Percentiles rank a stretch among this genome's conserved stretches.
Conservation (phyloP, 805 yeast genomes). For the Candida loeiensis region DNA sequence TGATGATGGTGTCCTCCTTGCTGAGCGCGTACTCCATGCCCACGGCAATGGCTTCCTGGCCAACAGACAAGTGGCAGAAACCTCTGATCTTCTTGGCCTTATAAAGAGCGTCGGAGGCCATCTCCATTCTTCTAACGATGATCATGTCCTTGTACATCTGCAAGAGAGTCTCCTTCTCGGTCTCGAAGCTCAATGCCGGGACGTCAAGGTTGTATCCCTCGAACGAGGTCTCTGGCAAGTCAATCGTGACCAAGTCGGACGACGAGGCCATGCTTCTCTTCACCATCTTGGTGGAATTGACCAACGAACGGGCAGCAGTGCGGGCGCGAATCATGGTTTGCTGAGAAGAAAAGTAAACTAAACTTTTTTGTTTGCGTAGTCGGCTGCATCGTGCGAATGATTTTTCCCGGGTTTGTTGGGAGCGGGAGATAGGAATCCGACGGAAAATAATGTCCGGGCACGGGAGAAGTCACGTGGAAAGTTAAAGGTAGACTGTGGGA, state of each 20-base stretch:
- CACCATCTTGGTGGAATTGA: slow-evolving; percentile 16
- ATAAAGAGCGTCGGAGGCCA: slow-evolving; percentile 97
- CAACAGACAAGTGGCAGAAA: slow-evolving; percentile 96
- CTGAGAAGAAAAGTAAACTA: slow-evolving; percentile 4
- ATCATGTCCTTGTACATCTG: slow-evolving; percentile 97
- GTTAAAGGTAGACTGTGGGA: too few species aligned
- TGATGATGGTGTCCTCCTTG: slow-evolving; percentile 81
- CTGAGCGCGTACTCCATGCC: slow-evolving; percentile 96
- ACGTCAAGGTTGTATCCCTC: slow-evolving; percentile 74
- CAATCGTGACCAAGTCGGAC: slow-evolving; percentile 44
- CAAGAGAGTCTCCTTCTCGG: slow-evolving; percentile 74
- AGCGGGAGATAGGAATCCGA: slow-evolving; percentile 14
- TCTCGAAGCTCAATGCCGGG: slow-evolving; percentile 70
- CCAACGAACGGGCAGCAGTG: slow-evolving; percentile 15
- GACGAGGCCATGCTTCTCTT: slow-evolving; percentile 37
- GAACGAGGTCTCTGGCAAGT: slow-evolving; percentile 76
- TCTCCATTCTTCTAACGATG: slow-evolving; percentile 93
- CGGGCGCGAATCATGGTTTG: slow-evolving; percentile 15
- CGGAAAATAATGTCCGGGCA: slow-evolving; percentile 8
- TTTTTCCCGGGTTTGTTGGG: slow-evolving; percentile 5
- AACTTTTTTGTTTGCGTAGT: slow-evolving; percentile 10
- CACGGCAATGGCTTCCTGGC: slow-evolving; percentile 98
- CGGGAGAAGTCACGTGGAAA: too few species aligned
- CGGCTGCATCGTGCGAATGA: slow-evolving; percentile 11
- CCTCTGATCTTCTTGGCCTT: slow-evolving; percentile 99